Evolutionary conservation across 768 basidiomycete species (phyloP), one percentile per base, ranked within the genome.

Genomic region (Lactarius hengduanensis): DNA sequence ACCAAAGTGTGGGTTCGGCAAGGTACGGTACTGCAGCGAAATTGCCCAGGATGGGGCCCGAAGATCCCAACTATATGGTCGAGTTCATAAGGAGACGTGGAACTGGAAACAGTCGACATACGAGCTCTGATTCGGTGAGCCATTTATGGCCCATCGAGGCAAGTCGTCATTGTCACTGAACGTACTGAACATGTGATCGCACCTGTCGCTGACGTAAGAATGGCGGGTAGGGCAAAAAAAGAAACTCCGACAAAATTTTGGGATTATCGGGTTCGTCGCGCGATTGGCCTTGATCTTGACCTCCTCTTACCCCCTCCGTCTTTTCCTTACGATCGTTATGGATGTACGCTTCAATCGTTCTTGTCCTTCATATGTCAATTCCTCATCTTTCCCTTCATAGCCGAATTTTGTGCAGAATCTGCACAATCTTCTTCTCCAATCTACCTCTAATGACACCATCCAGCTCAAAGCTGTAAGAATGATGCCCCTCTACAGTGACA

Each of bases 361-460:
- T 55, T n/a, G n/a, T 50, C 22, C 4, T 58, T 16, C 41, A 55
- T 36, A 16, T 13, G 15, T 10, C 2, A 57, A 5, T 59, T 45
- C 34, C 69, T 62, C 13, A 45, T 63, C 30, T 58, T 41, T 41
- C 16, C 13, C 36, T 63, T 54, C 57, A 45, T 70, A 92, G 90
- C 83, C 86, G 40, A 82, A 77, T 77, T 95, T 86, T 77, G 84
- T 92, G 71, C 88, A 94, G 78, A 83, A 83, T 71, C 79, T 98
- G 69, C 92, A 96, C 79, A 82, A 84, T 78, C 86, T 97, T 67
- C 88, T 99, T 61, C 79, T 90, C 66, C 92, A 93, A 76, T 90
- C 90, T 28, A 89, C 89, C 63, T 87, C 90, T 45, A 92, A 92
- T 72, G 94, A 99, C 80, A 98, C 96, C 53, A 81, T 83, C 67